Conservation (phyloP, 495 filamentous ascomycete species). For the Aspergillus incahuasiensis region DNA sequence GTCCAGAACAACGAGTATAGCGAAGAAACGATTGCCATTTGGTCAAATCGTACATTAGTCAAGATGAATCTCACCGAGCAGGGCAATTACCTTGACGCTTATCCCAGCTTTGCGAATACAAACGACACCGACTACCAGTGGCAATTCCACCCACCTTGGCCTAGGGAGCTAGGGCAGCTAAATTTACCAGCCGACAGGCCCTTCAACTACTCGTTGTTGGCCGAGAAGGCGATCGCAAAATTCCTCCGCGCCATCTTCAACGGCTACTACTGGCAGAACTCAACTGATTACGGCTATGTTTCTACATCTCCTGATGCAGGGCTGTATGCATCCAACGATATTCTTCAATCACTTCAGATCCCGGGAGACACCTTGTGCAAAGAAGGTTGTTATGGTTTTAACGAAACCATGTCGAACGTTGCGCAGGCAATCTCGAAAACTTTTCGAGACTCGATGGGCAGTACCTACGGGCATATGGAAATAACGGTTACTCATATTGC, state of each 20-base stretch:
- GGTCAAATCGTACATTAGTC: background rate
- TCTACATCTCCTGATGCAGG: background rate
- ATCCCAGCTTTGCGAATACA: background rate
- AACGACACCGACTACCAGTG: background rate
- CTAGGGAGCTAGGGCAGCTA: background rate
- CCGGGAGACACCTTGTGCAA: background rate
- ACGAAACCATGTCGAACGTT: constrained; percentile 15
- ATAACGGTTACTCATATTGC: constrained; percentile 1
- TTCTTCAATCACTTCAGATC: background rate
- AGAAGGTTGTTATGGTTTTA: background rate
- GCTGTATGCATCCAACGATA: background rate
- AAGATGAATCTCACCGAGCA: background rate
- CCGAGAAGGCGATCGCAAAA: background rate
- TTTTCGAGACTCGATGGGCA: constrained; percentile 10
- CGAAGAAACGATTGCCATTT: constrained; percentile 8
- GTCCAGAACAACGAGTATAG: constrained; percentile 5
- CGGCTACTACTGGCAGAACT: constrained; percentile 10
- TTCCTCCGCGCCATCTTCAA: background rate
- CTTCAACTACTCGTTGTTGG: background rate
- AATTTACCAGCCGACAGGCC: background rate
- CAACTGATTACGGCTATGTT: background rate
- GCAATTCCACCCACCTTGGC: background rate
- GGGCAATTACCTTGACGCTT: background rate
- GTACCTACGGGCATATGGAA: background rate
- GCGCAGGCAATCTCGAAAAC: constrained; percentile 18